phyloP scores from a whole-genome alignment of 2,329 filamentous ascomycete genomes.

The Aspergillus vadensis region DNA sequence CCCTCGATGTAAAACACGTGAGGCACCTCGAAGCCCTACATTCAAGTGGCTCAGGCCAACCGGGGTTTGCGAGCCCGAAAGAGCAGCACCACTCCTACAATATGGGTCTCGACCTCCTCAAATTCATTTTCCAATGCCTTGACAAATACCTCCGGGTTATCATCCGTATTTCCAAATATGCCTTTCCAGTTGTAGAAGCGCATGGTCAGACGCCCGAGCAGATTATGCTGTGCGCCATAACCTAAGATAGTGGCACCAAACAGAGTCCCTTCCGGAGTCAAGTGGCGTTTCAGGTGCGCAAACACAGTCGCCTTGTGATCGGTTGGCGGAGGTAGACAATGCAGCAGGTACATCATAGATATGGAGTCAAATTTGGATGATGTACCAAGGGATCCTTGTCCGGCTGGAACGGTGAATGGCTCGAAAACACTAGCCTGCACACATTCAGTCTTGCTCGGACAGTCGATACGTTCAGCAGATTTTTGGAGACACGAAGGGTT shows the following conservation, averaged over 20 bases:
- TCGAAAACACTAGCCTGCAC: conserved; percentile 43
- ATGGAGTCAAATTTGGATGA: conserved; percentile 44
- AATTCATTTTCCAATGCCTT: conserved; percentile 4
- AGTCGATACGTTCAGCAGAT: conserved; percentile 7
- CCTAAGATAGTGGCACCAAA: conserved; percentile 44
- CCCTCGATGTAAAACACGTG: no score
- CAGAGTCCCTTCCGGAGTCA: conserved; percentile 42
- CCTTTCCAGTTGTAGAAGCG: conserved; percentile 1
- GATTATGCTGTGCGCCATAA: conserved; percentile 27
- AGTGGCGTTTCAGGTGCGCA: conserved; percentile 31
- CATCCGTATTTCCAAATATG: conserved; percentile 2
- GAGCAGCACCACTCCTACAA: conserved; percentile 9
- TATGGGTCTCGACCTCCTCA: conserved; percentile 9
- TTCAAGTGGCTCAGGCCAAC: background rate
- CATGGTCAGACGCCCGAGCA: conserved; percentile 20
- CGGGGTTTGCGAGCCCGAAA: conserved; percentile 8
- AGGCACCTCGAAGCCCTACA: no score
- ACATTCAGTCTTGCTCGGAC: conserved; percentile 17
- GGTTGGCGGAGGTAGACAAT: conserved; percentile 43
- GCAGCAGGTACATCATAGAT: conserved; percentile 48
- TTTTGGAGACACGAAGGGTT: conserved; percentile 6
- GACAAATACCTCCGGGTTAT: conserved; percentile 3
- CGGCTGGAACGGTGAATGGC: conserved; percentile 28
- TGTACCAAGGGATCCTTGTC: background rate
- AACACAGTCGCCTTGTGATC: conserved; percentile 36